These are phyloP conservation scores for Cornus kousa DNA, from an alignment of 148 eudicot genomes.

Conservation along the genomic window DNA sequence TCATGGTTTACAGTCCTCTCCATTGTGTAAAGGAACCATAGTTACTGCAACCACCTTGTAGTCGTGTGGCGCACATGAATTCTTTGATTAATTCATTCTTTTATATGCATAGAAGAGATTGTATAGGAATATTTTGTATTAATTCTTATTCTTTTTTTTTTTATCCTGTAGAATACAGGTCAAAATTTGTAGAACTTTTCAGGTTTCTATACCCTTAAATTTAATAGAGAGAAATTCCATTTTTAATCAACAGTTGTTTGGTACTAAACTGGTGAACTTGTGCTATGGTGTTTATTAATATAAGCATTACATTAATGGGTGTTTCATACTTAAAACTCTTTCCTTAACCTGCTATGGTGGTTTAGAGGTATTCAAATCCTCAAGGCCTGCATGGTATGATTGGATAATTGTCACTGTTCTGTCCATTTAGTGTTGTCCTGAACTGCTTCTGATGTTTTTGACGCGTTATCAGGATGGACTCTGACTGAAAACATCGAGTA, in stretches of 20 bases:
- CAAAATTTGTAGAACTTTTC: conserved; percentile 14
- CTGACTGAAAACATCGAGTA: not conserved
- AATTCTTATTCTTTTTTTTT: conserved; percentile 4
- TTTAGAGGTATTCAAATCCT: no score
- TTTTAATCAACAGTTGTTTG: not conserved
- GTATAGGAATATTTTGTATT: conserved; percentile 24
- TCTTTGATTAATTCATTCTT: conserved; percentile 39
- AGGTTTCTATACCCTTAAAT: conserved; percentile 7
- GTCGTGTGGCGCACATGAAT: conserved; percentile 7
- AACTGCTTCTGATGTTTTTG: not conserved
- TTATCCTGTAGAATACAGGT: conserved; percentile 11
- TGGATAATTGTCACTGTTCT: not conserved
- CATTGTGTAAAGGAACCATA: conserved; percentile 27
- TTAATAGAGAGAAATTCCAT: conserved; percentile 1
- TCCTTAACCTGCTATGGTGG: not conserved
- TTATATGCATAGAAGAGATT: conserved; percentile 32
- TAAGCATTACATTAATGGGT: not conserved
- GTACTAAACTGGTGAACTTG: not conserved
- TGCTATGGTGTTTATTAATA: not conserved
- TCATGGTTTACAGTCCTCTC: conserved; percentile 31
- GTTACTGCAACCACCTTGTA: conserved; percentile 6
- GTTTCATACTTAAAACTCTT: no score
- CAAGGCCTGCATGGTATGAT: no score
- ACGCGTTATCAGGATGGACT: not conserved
- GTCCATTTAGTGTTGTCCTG: not conserved